A percentile compares a stretch with the other conserved stretches of the same genome.
Evolutionary conservation across 768 basidiomycete genomes (phyloP).

Genomic region (Favolaschia claudopus): DNA sequence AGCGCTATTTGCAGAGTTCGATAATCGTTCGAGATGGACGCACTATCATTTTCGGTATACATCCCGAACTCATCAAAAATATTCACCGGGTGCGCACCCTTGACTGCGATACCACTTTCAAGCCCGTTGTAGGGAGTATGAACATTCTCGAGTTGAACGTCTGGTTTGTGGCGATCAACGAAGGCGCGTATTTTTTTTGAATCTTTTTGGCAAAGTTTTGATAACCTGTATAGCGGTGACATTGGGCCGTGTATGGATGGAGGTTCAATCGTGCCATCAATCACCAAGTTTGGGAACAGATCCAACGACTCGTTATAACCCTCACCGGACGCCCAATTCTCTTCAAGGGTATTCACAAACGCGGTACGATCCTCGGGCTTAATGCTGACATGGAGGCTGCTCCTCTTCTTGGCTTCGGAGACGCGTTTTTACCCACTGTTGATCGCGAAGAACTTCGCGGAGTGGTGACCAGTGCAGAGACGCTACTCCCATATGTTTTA

Average conservation of each 20-base stretch:
- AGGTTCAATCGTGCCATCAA: slow-evolving; percentile 7
- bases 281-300: slow-evolving; percentile 10
- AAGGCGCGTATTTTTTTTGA: background rate
- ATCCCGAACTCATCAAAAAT: background rate
- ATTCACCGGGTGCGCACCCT: slow-evolving; percentile 14
- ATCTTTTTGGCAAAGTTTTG: background rate
- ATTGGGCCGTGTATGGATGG: slow-evolving; percentile 20
- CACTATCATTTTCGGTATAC: slow-evolving; percentile 14
- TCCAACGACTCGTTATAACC: slow-evolving; percentile 13
- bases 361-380: slow-evolving; percentile 10
- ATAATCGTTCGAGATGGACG: slow-evolving; percentile 15
- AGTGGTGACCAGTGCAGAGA: background rate
- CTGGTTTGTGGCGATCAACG: slow-evolving; percentile 10
- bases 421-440: slow-evolving; percentile 4
- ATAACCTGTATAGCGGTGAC: slow-evolving; percentile 10
- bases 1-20: slow-evolving; percentile 17
- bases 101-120: slow-evolving; percentile 22
- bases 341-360: slow-evolving; percentile 16
- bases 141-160: slow-evolving; percentile 20
- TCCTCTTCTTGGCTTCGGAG: slow-evolving; percentile 15
- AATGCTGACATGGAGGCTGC: slow-evolving; percentile 22
- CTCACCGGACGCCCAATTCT: slow-evolving; percentile 5
- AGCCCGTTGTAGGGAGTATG: slow-evolving; percentile 9
- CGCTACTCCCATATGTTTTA: slow-evolving; percentile 1
- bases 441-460: slow-evolving; percentile 6